Evolutionary conservation across 495 filamentous ascomycete species (phyloP).

Genomic region (Entonaema liquescens): DNA sequence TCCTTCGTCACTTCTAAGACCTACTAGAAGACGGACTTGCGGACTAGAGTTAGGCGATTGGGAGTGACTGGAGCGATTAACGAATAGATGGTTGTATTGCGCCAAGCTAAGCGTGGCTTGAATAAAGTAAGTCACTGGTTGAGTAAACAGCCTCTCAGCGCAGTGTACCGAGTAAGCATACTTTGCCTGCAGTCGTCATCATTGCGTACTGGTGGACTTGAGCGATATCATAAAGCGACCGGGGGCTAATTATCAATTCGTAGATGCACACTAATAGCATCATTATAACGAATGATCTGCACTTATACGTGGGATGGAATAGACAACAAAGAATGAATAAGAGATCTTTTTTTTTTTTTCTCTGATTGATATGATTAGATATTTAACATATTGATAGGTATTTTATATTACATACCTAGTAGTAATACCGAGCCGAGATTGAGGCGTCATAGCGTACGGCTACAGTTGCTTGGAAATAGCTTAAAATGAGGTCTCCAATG

Average conservation of each 20-base stretch:
- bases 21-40: neutral
- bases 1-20: neutral
- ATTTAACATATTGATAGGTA: neutral
- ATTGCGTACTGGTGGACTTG: neutral
- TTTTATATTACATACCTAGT: neutral
- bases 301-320: no score
- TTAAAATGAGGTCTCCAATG: slow-evolving; percentile 27
- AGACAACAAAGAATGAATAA: neutral
- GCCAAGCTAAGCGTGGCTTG: neutral
- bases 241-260: no score
- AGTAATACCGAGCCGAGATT: neutral
- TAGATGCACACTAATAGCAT: no score
- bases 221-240: neutral
- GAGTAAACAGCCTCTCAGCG: neutral
- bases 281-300: no score
- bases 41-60: neutral
- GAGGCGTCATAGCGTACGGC: neutral
- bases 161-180: neutral
- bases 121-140: neutral
- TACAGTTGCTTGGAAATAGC: neutral
- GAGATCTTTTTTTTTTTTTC: neutral
- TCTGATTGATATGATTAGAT: neutral
- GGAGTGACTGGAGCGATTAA: neutral
- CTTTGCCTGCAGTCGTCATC: neutral
- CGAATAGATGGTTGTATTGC: neutral